Evolutionary conservation across 257 asterid species (phyloP).

Genomic region (Phtheirospermum japonicum): DNA sequence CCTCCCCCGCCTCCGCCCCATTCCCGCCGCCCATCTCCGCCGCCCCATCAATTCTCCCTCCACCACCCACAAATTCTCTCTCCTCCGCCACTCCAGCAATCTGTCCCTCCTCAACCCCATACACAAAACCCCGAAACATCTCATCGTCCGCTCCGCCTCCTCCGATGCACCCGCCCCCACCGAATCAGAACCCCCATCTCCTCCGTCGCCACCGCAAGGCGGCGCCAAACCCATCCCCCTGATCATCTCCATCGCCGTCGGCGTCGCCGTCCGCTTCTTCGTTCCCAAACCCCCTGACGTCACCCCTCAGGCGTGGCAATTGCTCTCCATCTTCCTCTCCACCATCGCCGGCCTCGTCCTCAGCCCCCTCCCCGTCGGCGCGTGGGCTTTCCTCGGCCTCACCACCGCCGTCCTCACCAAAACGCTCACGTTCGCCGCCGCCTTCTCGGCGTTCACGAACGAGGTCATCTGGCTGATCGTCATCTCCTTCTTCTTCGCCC

Average conservation of each 20-base stretch:
- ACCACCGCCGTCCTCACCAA: slow-evolving; percentile 65
- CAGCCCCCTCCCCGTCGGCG: slow-evolving; percentile 91
- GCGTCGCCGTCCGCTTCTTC: slow-evolving; percentile 60
- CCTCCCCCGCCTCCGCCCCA: slow-evolving; percentile 40
- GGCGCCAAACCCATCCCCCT: slow-evolving; percentile 60
- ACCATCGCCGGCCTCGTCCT: slow-evolving; percentile 88
- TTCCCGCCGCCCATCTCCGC: slow-evolving; percentile 37
- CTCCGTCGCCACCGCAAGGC: slow-evolving; percentile 29
- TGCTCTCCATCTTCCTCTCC: slow-evolving; percentile 77
- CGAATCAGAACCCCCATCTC: slow-evolving; percentile 30
- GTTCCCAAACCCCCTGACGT: slow-evolving; percentile 75
- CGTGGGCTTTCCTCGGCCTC: slow-evolving; percentile 87
- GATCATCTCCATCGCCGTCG: slow-evolving; percentile 58
- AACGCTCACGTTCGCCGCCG: slow-evolving; percentile 64
- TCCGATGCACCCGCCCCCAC: slow-evolving; percentile 32
- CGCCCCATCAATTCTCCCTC: slow-evolving; percentile 36
- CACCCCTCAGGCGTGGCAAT: slow-evolving; percentile 84
- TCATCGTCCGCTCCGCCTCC: slow-evolving; percentile 28
- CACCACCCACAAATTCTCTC: slow-evolving; percentile 26
- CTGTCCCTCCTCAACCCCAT: slow-evolving; percentile 27
- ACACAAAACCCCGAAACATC: slow-evolving; percentile 12
- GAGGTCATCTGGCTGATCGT: slow-evolving; percentile 93
- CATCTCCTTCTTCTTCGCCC: slow-evolving; percentile 86
- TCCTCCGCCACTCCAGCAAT: slow-evolving; percentile 24
- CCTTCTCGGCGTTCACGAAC: slow-evolving; percentile 84